Evolutionary conservation across 176 grass and related monocot genomes (phyloP), one percentile per base, ranked within the genome.

Genomic region (Poa pratensis): DNA sequence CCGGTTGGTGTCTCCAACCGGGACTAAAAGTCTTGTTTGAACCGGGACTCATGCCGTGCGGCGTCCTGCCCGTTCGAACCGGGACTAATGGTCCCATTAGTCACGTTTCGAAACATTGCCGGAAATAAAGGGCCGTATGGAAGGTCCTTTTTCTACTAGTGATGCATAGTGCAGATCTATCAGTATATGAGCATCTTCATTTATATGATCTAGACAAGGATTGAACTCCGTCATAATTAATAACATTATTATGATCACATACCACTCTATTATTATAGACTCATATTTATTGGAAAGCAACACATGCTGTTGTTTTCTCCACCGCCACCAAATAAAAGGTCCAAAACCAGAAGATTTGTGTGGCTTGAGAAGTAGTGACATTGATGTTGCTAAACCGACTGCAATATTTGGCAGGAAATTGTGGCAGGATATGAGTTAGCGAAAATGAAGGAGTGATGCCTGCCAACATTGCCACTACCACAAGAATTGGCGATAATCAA

Each of bases 221-320:
- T 69, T 43, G n/a, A 52, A 81, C n/a, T 62, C 49, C n/a, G 27
- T 85, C 83, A 16, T 14, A 50, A 19, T 62, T 6, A 69, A 15
- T 77, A 62, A 52, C 40, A 42, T 85, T 70, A 81, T 62, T 58
- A 81, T 79, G 86, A 59, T 51, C 72, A 27, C 65, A 63, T 70
- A 20, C 77, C 62, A 15, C 46, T 55, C 61, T 27, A 79, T 26
- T 24, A 64, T 23, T 26, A 48, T 34, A n/a, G n/a, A 51, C 57
- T 53, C 34, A 27, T 45, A 72, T 86, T 63, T 24, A 70, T 1
- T 24, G 12, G 78, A 90, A 82, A 90, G 53, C 18, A 45, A 78
- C 54, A 16, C 9, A 32, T 32, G 50, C 1, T 14, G 15, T 40
- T 43, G 71, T 70, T 49, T 85, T 66, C 37, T 68, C 72, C 9